A percentile compares a stretch with the other conserved stretches of the same genome.
These are phyloP conservation scores for Phytopythium oedochilum DNA, from an alignment of 352 stramenopile genomes.

Conservation along the genomic window DNA sequence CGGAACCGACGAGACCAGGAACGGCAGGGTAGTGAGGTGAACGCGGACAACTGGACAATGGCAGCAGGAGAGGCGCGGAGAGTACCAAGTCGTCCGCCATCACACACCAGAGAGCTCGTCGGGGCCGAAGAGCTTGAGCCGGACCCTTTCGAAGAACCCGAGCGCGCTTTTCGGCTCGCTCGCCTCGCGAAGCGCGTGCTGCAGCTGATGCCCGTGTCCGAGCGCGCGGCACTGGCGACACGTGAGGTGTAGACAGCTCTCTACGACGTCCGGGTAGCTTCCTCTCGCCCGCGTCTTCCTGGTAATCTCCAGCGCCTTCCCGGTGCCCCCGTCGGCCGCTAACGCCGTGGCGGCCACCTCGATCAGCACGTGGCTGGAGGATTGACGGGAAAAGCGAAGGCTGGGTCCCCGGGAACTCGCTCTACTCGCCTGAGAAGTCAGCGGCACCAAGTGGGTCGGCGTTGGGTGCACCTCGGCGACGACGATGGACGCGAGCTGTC, in stretches of 20 bases:
- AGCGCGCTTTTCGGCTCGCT: conserved; percentile 12
- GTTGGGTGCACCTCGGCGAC: conserved; percentile 32
- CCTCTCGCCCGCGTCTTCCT: conserved; percentile 17
- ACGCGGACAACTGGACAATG: conserved; percentile 2
- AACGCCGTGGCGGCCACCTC: conserved; percentile 4
- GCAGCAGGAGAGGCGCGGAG: neutral
- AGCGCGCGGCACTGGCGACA: conserved; percentile 39
- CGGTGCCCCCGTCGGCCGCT: neutral
- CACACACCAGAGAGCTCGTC: conserved; percentile 6
- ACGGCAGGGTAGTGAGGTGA: neutral
- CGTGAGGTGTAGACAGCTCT: conserved; percentile 69
- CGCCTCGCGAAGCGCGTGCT: neutral
- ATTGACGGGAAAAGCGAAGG: conserved; percentile 24
- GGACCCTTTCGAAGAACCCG: conserved; percentile 40
- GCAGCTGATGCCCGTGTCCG: conserved; percentile 6
- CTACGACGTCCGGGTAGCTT: conserved; percentile 51
- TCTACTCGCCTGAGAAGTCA: neutral
- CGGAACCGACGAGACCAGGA: neutral
- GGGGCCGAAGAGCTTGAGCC: conserved; percentile 27
- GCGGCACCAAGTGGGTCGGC: neutral
- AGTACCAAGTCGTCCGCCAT: neutral
- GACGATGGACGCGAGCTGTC: conserved; percentile 20
- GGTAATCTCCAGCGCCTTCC: conserved; percentile 1
- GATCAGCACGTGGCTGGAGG: conserved; percentile 18
- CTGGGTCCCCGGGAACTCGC: conserved; percentile 8